Percentiles rank a stretch among this genome's conserved stretches.
Conservation (phyloP, 2,329 filamentous ascomycete species). For the Penicillium hesseltinei region DNA sequence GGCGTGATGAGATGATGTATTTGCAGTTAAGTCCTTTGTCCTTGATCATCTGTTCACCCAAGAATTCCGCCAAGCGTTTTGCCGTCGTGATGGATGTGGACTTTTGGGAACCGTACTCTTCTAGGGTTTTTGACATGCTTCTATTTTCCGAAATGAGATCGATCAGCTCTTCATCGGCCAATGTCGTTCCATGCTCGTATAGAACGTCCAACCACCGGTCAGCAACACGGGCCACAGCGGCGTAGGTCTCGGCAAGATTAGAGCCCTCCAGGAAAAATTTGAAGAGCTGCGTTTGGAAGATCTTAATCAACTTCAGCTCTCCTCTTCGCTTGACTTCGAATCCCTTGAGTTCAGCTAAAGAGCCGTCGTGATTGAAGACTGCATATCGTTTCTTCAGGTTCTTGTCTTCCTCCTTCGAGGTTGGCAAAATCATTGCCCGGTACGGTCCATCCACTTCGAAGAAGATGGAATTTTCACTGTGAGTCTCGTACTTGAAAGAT, state of each 20-base stretch:
- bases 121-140: constrained; percentile 94
- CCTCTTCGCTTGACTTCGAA: constrained; percentile 97
- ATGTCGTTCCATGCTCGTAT: constrained; percentile 78
- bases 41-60: constrained; percentile 98
- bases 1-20: constrained; percentile 91
- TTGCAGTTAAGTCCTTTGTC: constrained; percentile 99
- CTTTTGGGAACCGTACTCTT: constrained; percentile 94
- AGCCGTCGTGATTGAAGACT: constrained; percentile 97
- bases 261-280: constrained; percentile 95
- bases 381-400: constrained; percentile 99
- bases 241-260: constrained; percentile 85
- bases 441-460: constrained; percentile 99
- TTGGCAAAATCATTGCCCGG: constrained; percentile 94
- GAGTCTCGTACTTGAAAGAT: constrained; percentile 88
- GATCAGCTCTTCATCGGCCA: constrained; percentile 95
- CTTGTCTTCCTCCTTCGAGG: constrained; percentile 98
- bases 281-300: constrained; percentile 99
- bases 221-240: constrained; percentile 86
- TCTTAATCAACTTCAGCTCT: constrained; percentile 98
- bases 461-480: constrained; percentile 98
- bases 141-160: constrained; percentile 99
- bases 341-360: constrained; percentile 89
- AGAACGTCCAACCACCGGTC: constrained; percentile 97
- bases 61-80: constrained; percentile 87
- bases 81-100: constrained; percentile 99